Conservation (phyloP, 2,329 filamentous ascomycete species). For the Drechslerella stenobrocha region DNA sequence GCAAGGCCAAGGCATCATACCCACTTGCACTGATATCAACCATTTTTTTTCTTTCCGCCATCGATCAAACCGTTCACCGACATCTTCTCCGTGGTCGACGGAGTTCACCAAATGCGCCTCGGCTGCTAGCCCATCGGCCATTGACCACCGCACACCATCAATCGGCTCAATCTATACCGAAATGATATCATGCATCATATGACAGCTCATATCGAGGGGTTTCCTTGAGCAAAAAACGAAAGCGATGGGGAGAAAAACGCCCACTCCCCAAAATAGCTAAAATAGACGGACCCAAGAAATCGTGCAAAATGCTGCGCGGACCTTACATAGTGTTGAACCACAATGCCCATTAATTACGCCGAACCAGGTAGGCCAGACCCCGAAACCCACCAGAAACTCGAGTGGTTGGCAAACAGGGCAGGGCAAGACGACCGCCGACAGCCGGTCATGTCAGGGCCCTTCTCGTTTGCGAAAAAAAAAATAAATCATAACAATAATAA, state of each 20-base stretch:
- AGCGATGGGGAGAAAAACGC: not conserved
- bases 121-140: not conserved
- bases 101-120: not conserved
- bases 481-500: not conserved
- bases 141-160: not conserved
- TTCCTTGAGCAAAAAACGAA: not conserved
- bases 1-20: not conserved
- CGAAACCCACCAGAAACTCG: conserved; percentile 19
- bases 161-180: conserved; percentile 8
- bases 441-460: too few relatives aligned
- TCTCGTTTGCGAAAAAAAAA: not conserved
- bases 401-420: conserved; percentile 23
- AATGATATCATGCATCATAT: conserved; percentile 48
- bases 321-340: too few relatives aligned
- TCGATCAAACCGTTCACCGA: not conserved
- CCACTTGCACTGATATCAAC: too few relatives aligned
- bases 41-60: too few relatives aligned
- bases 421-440: not conserved
- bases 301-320: too few relatives aligned
- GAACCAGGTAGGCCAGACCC: conserved; percentile 11
- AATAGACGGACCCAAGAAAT: too few relatives aligned
- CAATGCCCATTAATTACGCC: conserved; percentile 5
- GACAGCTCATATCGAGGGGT: conserved; percentile 21
- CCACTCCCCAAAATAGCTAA: too few relatives aligned
- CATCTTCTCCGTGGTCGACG: conserved; percentile 5